A percentile compares a stretch with the other conserved stretches of the same genome.
phyloP scores from a whole-genome alignment of 257 asterid species.

The Oldenlandia corymbosa region DNA sequence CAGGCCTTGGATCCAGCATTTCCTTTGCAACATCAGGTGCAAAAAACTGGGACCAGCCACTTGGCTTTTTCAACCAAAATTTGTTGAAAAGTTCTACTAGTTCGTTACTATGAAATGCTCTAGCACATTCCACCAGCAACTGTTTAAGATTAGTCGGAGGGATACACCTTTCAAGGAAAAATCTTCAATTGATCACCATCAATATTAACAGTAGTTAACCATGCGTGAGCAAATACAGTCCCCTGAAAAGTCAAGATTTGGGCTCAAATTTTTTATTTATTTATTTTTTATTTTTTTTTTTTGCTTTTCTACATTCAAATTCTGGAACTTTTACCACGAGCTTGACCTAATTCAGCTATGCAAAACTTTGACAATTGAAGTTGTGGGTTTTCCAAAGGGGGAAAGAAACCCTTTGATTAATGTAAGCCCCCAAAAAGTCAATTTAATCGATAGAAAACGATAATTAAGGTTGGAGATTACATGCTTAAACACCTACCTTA shows the following conservation, averaged over 20 bases:
- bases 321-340: background rate
- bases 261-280: too few relatives aligned
- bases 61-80: slow-evolving; percentile 45
- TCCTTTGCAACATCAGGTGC: slow-evolving; percentile 57
- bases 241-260: slow-evolving; percentile 5
- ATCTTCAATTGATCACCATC: slow-evolving; percentile 24
- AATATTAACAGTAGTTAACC: background rate
- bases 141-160: slow-evolving; percentile 58
- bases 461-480: too few relatives aligned
- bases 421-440: too few relatives aligned
- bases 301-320: too few relatives aligned
- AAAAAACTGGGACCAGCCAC: slow-evolving; percentile 65
- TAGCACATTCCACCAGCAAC: slow-evolving; percentile 64
- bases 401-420: too few relatives aligned
- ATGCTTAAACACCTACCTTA: too few relatives aligned
- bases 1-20: slow-evolving; percentile 66
- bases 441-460: too few relatives aligned
- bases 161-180: slow-evolving; percentile 25
- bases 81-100: slow-evolving; percentile 41
- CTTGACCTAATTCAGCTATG: background rate
- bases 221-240: background rate
- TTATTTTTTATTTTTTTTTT: too few relatives aligned
- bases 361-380: background rate
- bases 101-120: slow-evolving; percentile 56
- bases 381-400: too few relatives aligned